Conservation (phyloP, 1,284 basidiomycete species). For the Trichosporon sp. region DNA sequence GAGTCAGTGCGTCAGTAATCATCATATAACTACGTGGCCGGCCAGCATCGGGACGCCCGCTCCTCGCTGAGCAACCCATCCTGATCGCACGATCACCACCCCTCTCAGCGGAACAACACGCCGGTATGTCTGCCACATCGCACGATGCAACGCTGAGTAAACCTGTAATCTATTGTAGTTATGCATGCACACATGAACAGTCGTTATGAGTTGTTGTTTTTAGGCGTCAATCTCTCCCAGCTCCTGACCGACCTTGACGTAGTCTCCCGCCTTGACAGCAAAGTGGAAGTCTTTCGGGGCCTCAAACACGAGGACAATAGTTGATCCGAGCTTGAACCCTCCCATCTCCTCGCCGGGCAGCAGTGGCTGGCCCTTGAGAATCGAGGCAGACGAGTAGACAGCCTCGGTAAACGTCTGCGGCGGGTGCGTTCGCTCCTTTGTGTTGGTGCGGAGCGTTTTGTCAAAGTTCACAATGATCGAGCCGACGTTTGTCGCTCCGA, state of each 20-base stretch:
- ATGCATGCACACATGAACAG: constrained; percentile 4
- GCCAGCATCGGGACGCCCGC: too few relatives aligned
- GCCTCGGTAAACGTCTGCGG: constrained; percentile 90
- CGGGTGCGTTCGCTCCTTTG: constrained; percentile 61
- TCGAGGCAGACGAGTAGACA: constrained; percentile 73
- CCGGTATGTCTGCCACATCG: too few relatives aligned
- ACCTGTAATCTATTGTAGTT: background rate
- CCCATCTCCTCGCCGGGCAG: constrained; percentile 90
- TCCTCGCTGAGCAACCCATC: too few relatives aligned
- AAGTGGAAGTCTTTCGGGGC: constrained; percentile 83
- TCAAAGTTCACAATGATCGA: constrained; percentile 97
- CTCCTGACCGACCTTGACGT: constrained; percentile 79
- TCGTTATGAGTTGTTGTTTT: constrained; percentile 2
- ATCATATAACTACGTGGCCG: background rate
- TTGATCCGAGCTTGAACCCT: constrained; percentile 90
- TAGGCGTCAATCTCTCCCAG: constrained; percentile 25
- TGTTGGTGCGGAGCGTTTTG: constrained; percentile 77
- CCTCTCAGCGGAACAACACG: too few relatives aligned
- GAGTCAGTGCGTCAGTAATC: background rate
- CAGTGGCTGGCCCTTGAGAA: constrained; percentile 85
- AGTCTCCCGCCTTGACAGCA: constrained; percentile 70
- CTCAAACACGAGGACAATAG: constrained; percentile 95
- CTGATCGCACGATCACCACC: too few relatives aligned
- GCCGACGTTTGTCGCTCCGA: constrained; percentile 97
- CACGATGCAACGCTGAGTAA: too few relatives aligned